Conservation (phyloP, 148 eudicot genomes). For the Rhododendron griersonianum region DNA sequence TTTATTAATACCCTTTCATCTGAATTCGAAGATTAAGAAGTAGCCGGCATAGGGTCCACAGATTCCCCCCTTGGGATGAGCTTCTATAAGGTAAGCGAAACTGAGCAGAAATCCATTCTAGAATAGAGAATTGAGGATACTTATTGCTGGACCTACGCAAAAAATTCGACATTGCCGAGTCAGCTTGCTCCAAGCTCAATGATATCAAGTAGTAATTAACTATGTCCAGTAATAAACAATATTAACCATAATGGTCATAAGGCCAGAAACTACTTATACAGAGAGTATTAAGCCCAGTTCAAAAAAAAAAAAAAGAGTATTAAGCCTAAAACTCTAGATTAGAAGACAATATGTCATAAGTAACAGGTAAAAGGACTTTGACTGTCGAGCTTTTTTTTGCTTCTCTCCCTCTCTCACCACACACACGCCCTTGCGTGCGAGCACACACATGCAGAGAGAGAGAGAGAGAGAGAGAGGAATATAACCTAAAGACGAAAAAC, state of each 20-base stretch:
- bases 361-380: not conserved
- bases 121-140: too few species aligned
- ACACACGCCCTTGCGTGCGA: too few species aligned
- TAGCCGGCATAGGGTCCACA: not conserved
- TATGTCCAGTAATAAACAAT: not conserved
- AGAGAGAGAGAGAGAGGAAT: too few species aligned
- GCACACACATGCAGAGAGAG: too few species aligned
- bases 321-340: not conserved
- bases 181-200: not conserved
- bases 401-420: not conserved
- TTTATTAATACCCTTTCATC: too few species aligned
- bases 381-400: not conserved
- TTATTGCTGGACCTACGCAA: not conserved
- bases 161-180: not conserved
- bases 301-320: too few species aligned
- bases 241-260: not conserved
- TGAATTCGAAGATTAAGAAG: too few species aligned
- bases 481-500: too few species aligned
- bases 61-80: not conserved
- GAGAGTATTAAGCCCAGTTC: too few species aligned
- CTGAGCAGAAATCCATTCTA: not conserved
- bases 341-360: not conserved
- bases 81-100: not conserved
- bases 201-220: not conserved
- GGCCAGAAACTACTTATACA: not conserved